Conservation (phyloP, 805 yeast genomes). For the Kazachstania viticola region DNA sequence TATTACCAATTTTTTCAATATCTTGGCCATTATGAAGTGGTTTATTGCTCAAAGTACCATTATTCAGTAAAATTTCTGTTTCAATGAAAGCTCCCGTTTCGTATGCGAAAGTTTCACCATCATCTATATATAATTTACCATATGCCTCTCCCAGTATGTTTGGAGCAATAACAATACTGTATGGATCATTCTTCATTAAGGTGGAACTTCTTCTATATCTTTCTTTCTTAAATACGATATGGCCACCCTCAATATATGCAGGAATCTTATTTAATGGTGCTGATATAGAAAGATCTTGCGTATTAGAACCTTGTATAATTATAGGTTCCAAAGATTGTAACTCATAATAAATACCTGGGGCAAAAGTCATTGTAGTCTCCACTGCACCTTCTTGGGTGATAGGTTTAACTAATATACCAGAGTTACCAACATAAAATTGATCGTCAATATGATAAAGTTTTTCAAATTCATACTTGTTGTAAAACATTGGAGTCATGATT, state of each 20-base stretch:
- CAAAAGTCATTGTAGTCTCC: conserved; percentile 26
- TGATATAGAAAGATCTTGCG: conserved; percentile 22
- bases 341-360: conserved; percentile 49
- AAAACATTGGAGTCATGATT: conserved; percentile 57
- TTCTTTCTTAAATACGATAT: conserved; percentile 53
- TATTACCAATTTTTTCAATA: too few relatives aligned
- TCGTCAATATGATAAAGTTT: conserved; percentile 57
- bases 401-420: conserved; percentile 72
- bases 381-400: conserved; percentile 45
- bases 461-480: conserved; percentile 33
- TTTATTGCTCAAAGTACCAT: too few relatives aligned
- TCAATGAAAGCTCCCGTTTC: conserved; percentile 38
- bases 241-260: conserved; percentile 66
- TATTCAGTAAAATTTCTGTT: conserved; percentile 29
- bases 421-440: conserved; percentile 65
- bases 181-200: conserved; percentile 71
- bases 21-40: too few relatives aligned
- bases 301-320: conserved; percentile 16
- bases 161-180: conserved; percentile 56
- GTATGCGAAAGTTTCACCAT: conserved; percentile 63
- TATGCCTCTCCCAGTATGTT: conserved; percentile 37
- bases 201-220: conserved; percentile 72
- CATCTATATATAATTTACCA: conserved; percentile 67
- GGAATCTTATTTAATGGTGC: conserved; percentile 57
- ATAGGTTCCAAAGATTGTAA: conserved; percentile 29